These are phyloP conservation scores for Eutypella sp. DNA, from an alignment of 2,329 filamentous ascomycete genomes.

Conservation along the genomic window DNA sequence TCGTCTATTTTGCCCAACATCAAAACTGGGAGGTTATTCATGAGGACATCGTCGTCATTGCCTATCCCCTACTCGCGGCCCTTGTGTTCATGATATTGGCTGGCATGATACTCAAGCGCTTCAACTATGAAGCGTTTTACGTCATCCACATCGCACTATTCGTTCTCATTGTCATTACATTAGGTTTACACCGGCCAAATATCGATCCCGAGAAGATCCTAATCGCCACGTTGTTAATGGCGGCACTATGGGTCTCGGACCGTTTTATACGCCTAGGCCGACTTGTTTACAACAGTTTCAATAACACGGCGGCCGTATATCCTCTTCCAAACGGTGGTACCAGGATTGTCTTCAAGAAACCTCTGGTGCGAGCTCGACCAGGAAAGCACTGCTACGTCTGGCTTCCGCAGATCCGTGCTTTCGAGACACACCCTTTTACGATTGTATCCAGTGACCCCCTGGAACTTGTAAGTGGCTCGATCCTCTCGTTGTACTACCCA, in stretches of 20 bases:
- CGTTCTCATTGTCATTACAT: slow-evolving; percentile 33
- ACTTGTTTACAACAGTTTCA: slow-evolving; percentile 31
- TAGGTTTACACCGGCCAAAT: slow-evolving; percentile 39
- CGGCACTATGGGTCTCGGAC: slow-evolving; percentile 39
- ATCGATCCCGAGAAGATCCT: slow-evolving; percentile 30
- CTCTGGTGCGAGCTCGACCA: slow-evolving; percentile 37
- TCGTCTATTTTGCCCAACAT: slow-evolving; percentile 21
- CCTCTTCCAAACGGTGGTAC: slow-evolving; percentile 41
- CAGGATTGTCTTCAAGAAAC: slow-evolving; percentile 43
- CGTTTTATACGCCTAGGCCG: slow-evolving; percentile 35
- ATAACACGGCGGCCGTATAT: slow-evolving; percentile 36
- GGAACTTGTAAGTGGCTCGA: slow-evolving; percentile 38
- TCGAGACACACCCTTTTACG: slow-evolving; percentile 62
- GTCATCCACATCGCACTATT: slow-evolving; percentile 38
- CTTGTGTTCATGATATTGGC: slow-evolving; percentile 34
- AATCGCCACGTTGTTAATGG: slow-evolving; percentile 33
- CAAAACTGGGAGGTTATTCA: slow-evolving; percentile 18
- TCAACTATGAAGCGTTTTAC: slow-evolving; percentile 45
- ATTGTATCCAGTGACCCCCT: slow-evolving; percentile 47
- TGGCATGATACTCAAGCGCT: slow-evolving; percentile 27
- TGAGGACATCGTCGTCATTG: slow-evolving; percentile 26
- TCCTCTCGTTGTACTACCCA: too few relatives aligned
- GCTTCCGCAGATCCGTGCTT: slow-evolving; percentile 51
- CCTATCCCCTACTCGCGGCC: slow-evolving; percentile 30
- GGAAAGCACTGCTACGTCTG: slow-evolving; percentile 62